phyloP scores from a whole-genome alignment of 371 early-diverging fungal species.

The Actinomucor elegans region DNA sequence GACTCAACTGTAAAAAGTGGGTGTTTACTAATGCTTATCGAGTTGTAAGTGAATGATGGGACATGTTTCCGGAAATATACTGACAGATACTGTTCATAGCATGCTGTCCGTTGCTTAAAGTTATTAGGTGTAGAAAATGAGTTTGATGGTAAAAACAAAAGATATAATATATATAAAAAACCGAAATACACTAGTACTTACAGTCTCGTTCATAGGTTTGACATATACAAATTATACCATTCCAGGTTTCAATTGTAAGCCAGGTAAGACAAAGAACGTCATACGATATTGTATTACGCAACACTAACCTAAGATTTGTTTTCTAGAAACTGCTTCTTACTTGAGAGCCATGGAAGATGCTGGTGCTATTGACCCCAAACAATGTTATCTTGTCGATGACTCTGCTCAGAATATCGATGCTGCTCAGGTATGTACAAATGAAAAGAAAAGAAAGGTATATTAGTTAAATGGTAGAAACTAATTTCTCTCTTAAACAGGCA shows the following conservation, averaged over 20 bases:
- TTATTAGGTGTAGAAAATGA: conserved; percentile 69
- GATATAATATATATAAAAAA: too few relatives aligned
- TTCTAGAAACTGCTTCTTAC: conserved; percentile 48
- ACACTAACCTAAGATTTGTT: too few relatives aligned
- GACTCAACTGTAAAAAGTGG: conserved; percentile 66
- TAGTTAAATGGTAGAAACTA: too few relatives aligned
- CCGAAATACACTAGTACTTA: too few relatives aligned
- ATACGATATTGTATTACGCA: too few relatives aligned
- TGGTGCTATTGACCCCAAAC: conserved; percentile 49
- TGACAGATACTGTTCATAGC: too few relatives aligned
- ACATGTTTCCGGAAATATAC: too few relatives aligned
- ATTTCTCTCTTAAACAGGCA: conserved; percentile 20
- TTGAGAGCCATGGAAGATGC: conserved; percentile 73
- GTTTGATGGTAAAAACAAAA: conserved; percentile 62
- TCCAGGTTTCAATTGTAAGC: conserved; percentile 78
- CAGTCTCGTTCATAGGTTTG: too few relatives aligned
- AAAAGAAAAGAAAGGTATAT: too few relatives aligned
- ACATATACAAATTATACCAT: conserved; percentile 77
- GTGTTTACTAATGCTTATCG: conserved; percentile 85
- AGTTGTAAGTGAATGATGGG: conserved; percentile 50
- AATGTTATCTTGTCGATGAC: conserved; percentile 82
- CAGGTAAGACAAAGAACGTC: conserved; percentile 47
- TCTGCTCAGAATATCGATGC: conserved; percentile 65
- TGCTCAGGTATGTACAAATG: conserved; percentile 44
- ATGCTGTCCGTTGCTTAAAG: conserved; percentile 69